Conservation (phyloP, 805 yeast species). For the Wickerhamiella allomyrinae region DNA sequence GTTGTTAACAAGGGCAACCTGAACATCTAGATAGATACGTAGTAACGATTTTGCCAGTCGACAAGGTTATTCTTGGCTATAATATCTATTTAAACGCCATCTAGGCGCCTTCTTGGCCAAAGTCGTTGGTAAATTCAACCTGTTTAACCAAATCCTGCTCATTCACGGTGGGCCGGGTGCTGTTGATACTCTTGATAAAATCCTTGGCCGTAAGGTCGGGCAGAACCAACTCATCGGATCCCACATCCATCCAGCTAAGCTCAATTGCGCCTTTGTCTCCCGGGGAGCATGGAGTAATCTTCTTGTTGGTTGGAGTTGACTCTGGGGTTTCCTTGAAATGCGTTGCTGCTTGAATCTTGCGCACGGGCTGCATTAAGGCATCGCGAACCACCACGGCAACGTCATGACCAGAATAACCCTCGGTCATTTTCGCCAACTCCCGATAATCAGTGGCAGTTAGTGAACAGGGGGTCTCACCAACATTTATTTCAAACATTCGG, state of each 20-base stretch:
- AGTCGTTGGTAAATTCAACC: constrained; percentile 78
- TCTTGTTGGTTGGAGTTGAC: constrained; percentile 23
- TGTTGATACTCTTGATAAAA: constrained; percentile 80
- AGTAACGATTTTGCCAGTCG: neutral
- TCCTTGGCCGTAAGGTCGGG: constrained; percentile 85
- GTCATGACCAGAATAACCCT: constrained; percentile 96
- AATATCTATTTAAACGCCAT: neutral
- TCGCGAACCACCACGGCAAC: constrained; percentile 92
- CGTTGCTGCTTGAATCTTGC: constrained; percentile 90
- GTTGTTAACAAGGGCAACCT: constrained; percentile 62
- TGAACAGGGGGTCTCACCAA: constrained; percentile 78
- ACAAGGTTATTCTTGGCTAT: neutral
- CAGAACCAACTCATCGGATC: constrained; percentile 74
- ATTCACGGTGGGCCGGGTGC: constrained; percentile 91
- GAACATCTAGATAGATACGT: neutral
- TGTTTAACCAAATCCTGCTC: constrained; percentile 69
- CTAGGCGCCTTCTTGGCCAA: constrained; percentile 92
- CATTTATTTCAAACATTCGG: constrained; percentile 85
- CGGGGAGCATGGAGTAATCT: constrained; percentile 88
- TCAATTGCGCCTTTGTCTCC: constrained; percentile 82
- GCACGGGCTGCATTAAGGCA: constrained; percentile 94
- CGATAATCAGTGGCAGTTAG: constrained; percentile 60
- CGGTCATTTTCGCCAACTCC: constrained; percentile 80
- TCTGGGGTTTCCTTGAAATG: constrained; percentile 56
- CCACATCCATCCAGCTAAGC: constrained; percentile 87